Base-by-base conservation (phyloP, 2,329 filamentous ascomycete species). In the Microsporum canis region DNA sequence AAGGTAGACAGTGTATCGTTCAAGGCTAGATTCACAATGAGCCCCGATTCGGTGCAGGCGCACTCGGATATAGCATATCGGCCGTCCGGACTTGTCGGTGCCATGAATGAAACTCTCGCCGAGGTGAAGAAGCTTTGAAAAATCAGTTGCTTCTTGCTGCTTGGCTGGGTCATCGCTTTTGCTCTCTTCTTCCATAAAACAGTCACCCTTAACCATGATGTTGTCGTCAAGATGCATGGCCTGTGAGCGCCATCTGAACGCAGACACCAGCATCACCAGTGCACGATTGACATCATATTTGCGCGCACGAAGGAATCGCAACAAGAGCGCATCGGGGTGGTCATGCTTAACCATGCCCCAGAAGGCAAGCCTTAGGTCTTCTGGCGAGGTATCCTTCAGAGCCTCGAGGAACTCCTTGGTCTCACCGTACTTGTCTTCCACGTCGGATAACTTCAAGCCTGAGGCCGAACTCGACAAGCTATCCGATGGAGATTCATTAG, bases 301-400 rank as follows among this genome's bases (percentile, higher is more conserved):
- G 53, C 91, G 82, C n/a, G 91, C 91, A 58, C 91, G 82, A 61
- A 96, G 78, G 73, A 95, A 96, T 47, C 91, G 85, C 61, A 96
- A 77, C 14, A 92, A 77, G 17, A 95, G 78, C 1, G 87, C 88
- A 75, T 99, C 94, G 0, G 94, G 94, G 71, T 97, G 85, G 70
- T 99, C 94, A 69, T 94, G 87, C 78, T 97, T 99, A 62, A 92
- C 84, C 90, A 96, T 95, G 66, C 78, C 82, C 94, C 94, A 97
- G 71, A 97, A 88, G 0, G 91, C 86, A 14, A 81, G 79, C 59
- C 91, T 84, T 65, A 99, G 84, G 49, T 87, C 81, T 68, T 95
- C 89, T 0, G 92, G 89, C 0, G 85, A 82, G 69, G 88, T 82
- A 63, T 82, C 89, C 57, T 87, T 86, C 7, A 99, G 75, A 0